phyloP scores from a whole-genome alignment of 805 yeast genomes.

The Yamadazyma paraphyllophila region DNA sequence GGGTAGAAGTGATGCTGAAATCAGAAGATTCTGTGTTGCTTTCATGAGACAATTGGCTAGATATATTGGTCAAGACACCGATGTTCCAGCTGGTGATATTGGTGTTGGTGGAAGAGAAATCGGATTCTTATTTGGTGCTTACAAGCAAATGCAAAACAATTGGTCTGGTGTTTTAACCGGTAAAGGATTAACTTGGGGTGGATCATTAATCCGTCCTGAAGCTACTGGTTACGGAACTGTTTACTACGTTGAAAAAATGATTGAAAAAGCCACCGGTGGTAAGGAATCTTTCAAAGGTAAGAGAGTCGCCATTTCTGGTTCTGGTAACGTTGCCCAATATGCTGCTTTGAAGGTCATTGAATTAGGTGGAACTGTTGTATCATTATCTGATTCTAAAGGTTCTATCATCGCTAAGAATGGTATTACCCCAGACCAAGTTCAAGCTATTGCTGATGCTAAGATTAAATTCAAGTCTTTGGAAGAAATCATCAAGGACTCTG shows the following conservation, averaged over 20 bases:
- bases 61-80: constrained; percentile 96
- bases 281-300: constrained; percentile 89
- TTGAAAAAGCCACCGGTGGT: constrained; percentile 87
- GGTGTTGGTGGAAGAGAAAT: constrained; percentile 97
- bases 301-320: constrained; percentile 94
- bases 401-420: constrained; percentile 75
- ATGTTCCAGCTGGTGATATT: constrained; percentile 99
- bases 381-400: constrained; percentile 95
- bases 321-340: constrained; percentile 98
- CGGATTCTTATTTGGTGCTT: constrained; percentile 95
- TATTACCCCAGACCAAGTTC: constrained; percentile 79
- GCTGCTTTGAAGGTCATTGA: constrained; percentile 97
- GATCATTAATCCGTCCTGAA: constrained; percentile 97
- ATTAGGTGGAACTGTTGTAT: constrained; percentile 92
- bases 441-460: constrained; percentile 73
- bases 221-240: constrained; percentile 98
- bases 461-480: constrained; percentile 72
- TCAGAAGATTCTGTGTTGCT: constrained; percentile 93
- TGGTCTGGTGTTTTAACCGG: constrained; percentile 98
- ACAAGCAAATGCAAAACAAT: constrained; percentile 84
- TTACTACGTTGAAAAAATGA: constrained; percentile 97
- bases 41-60: constrained; percentile 95
- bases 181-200: constrained; percentile 98
- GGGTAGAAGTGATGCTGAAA: constrained; percentile 89
- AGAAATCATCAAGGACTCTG: constrained; percentile 55